Evolutionary conservation across 2,329 filamentous ascomycete genomes (phyloP).

Genomic region (Tolypocladium nubicola): DNA sequence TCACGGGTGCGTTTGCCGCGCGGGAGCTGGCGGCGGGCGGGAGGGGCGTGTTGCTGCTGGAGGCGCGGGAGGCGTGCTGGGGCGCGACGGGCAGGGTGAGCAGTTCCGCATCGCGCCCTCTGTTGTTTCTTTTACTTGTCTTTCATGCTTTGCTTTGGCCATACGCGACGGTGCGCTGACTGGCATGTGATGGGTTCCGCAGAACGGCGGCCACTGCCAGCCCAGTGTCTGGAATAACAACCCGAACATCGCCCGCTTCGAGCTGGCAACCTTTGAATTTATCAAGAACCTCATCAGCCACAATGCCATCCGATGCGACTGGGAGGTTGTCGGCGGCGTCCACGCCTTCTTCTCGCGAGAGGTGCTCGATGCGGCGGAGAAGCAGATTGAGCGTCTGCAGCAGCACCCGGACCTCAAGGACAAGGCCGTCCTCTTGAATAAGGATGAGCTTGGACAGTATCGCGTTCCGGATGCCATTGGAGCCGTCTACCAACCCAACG

Average conservation of each 20-base stretch:
- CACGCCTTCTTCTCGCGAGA: conserved; percentile 50
- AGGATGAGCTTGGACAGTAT: conserved; percentile 35
- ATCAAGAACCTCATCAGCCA: conserved; percentile 46
- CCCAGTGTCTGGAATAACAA: conserved; percentile 52
- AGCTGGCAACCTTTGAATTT: conserved; percentile 56
- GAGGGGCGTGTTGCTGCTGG: conserved; percentile 57
- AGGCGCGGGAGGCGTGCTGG: conserved; percentile 71
- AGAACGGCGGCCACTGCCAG: conserved; percentile 68
- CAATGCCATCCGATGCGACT: conserved; percentile 58
- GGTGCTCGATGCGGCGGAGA: conserved; percentile 40
- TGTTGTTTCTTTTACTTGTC: not conserved
- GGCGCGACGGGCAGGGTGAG: conserved; percentile 72
- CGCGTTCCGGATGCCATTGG: conserved; percentile 47
- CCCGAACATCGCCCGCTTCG: conserved; percentile 58
- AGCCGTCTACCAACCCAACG: conserved; percentile 52
- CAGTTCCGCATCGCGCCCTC: conserved; percentile 6
- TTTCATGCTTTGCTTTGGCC: not conserved
- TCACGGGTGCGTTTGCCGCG: conserved; percentile 64
- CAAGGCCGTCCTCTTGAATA: conserved; percentile 26
- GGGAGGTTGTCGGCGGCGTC: conserved; percentile 50
- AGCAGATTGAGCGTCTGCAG: conserved; percentile 39
- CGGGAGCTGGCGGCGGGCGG: conserved; percentile 45
- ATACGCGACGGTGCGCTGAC: not conserved
- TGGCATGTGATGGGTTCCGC: not conserved
- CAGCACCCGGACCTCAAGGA: conserved; percentile 46